phyloP scores from a whole-genome alignment of 139 green algal genomes.

The Auxenochlorella protothecoides region DNA sequence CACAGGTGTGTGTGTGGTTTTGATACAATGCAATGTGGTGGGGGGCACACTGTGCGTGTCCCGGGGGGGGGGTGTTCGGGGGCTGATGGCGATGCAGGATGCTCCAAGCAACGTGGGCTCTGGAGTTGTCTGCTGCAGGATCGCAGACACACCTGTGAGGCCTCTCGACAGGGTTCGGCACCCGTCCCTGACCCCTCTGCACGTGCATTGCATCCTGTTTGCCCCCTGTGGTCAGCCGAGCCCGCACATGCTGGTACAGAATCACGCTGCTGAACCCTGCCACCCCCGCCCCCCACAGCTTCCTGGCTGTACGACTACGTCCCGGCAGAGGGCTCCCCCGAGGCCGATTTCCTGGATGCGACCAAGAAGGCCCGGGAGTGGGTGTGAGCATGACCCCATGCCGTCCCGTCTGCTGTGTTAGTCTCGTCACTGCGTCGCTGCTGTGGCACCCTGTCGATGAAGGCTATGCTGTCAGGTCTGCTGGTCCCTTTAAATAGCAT shows the following conservation, averaged over 20 bases:
- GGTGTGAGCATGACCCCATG: constrained; percentile 35
- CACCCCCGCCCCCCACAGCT: neutral
- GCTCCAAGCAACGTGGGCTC: no score
- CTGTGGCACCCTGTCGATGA: no score
- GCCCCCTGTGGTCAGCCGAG: neutral
- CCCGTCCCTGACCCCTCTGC: neutral
- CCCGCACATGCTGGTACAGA: neutral
- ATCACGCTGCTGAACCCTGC: neutral
- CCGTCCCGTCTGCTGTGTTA: no score
- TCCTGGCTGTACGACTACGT: constrained; percentile 83
- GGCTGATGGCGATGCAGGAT: neutral
- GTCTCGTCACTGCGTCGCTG: no score
- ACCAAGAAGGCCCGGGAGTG: constrained; percentile 71
- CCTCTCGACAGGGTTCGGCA: no score
- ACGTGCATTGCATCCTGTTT: neutral
- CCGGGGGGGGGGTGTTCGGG: neutral
- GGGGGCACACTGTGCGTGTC: neutral
- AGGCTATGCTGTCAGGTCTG: no score
- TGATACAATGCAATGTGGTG: neutral
- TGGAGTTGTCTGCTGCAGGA: no score
- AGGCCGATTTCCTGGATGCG: constrained; percentile 79
- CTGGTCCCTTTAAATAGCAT: neutral
- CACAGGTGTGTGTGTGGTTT: constrained; percentile 20
- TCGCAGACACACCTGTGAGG: no score
- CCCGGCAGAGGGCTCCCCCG: constrained; percentile 50